These are phyloP conservation scores for Vitis vinifera DNA, from an alignment of 164 flowering plant genomes.

Conservation along the genomic window DNA sequence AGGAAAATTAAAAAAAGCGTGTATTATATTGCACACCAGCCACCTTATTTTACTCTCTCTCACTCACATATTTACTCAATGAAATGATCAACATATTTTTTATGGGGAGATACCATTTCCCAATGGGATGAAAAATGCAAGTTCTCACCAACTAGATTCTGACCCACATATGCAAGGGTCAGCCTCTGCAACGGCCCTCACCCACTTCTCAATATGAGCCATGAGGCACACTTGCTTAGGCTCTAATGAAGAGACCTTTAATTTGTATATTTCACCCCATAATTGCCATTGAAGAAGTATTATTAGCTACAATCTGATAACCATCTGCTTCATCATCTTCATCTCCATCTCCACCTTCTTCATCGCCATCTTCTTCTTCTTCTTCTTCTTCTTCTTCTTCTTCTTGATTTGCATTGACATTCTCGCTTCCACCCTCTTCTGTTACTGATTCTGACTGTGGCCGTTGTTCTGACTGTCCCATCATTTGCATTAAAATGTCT, in stretches of 20 bases:
- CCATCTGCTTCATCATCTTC: conserved; percentile 23
- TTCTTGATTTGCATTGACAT: conserved; percentile 10
- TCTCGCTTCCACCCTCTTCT: conserved; percentile 14
- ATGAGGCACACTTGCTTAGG: not conserved
- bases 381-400: conserved; percentile 16
- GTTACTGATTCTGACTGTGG: conserved; percentile 8
- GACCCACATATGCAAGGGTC: conserved; percentile 4
- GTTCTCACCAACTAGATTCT: conserved; percentile 2
- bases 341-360: conserved; percentile 15
- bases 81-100: conserved; percentile 2
- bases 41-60: not conserved
- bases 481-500: conserved; percentile 40
- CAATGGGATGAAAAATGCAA: not conserved
- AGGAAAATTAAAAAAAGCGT: not conserved
- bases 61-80: conserved; percentile 8
- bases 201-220: too few relatives aligned
- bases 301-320: conserved; percentile 27
- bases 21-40: not conserved
- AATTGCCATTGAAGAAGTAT: conserved; percentile 27
- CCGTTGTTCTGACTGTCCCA: conserved; percentile 19
- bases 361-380: conserved; percentile 1
- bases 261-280: conserved; percentile 13
- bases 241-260: conserved; percentile 1
- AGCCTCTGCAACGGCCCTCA: not conserved
- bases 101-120: conserved; percentile 1